These are phyloP conservation scores for Parsonsia alboflavescens DNA, from an alignment of 257 asterid genomes.

Conservation along the genomic window DNA sequence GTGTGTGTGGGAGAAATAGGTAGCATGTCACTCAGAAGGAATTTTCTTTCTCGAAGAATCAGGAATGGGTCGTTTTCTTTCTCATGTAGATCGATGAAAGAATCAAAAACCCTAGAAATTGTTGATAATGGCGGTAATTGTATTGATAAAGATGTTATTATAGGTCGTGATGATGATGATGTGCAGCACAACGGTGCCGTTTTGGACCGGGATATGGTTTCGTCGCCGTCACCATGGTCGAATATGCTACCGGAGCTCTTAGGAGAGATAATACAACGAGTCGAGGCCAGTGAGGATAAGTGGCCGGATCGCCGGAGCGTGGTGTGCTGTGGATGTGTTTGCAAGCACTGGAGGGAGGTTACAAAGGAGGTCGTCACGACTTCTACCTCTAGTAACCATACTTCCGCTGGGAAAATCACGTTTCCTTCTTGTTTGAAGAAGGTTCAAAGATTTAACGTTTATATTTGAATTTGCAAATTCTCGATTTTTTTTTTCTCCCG, in stretches of 20 bases:
- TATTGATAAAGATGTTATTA: background rate
- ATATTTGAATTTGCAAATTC: background rate
- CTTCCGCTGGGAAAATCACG: slow-evolving; percentile 51
- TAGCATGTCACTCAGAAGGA: slow-evolving; percentile 58
- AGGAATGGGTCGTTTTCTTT: slow-evolving; percentile 50
- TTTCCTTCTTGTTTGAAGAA: slow-evolving; percentile 85
- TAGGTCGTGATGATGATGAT: slow-evolving; percentile 14
- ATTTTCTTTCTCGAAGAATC: slow-evolving; percentile 66
- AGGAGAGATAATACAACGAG: slow-evolving; percentile 65
- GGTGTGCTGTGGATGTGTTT: slow-evolving; percentile 86
- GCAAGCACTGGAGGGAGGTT: slow-evolving; percentile 84
- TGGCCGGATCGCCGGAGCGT: slow-evolving; percentile 90
- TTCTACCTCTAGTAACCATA: slow-evolving; percentile 18
- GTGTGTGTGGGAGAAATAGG: background rate
- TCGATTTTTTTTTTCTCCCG: background rate
- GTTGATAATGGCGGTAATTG: slow-evolving; percentile 2
- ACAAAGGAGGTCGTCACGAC: slow-evolving; percentile 64
- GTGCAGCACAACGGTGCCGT: slow-evolving; percentile 25
- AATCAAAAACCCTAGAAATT: slow-evolving; percentile 29
- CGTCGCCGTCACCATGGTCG: slow-evolving; percentile 48
- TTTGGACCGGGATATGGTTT: slow-evolving; percentile 13
- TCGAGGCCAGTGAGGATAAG: slow-evolving; percentile 61
- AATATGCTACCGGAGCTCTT: slow-evolving; percentile 78
- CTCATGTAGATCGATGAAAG: slow-evolving; percentile 46
- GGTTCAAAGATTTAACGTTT: slow-evolving; percentile 30